Base-by-base conservation (phyloP, 108 stramenopile species). In the Epithemia pelagica region DNA sequence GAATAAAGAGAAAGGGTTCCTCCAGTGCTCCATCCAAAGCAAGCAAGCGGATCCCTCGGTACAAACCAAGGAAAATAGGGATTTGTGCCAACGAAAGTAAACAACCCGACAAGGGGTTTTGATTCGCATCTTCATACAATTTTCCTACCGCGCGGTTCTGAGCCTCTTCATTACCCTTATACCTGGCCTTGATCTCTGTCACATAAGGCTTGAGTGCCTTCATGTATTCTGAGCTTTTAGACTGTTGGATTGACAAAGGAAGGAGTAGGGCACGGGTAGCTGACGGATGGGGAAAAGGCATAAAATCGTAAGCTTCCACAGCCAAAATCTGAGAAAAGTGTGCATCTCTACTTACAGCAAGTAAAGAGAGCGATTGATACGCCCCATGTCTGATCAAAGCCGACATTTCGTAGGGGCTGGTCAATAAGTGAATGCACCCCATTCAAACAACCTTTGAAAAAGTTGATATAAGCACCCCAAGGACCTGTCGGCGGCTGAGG, bases 91-190 rank as follows among this genome's bases (percentile, higher is more conserved):
- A 65, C 28, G 81, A 79, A 10, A 94, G 74, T 46, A 96, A 78
- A 74, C 96, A 97, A 56, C 96, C 96, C 0, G 92, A 86, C 72
- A 97, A 75, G n/a, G 96, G 96, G 74, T 97, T 97, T 54, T 91
- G 88, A 57, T 96, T 68, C 61, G 92, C 87, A 74, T 91, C 92
- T 70, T 96, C 86, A 68, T 87, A 97, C 53, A 97, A 73, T 73
- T 97, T 91, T 25, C 83, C 85, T n/a, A 88, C 81, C 61, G 89
- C 86, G 60, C 89, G 84, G 64, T 97, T 96, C 60, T 88, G 87
- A 64, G 79, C 79, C 61, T 92, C 86, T 58, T 95, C 69, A 67
- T 92, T 89, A 64, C 94, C 92, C 30, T 85, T 80, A 76, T 87
- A 95, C 65, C 92, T 94, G 64, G 81, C 81, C 62, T 94, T 92